A percentile compares a stretch with the other conserved stretches of the same genome.
These are phyloP conservation scores for Rhamnella rubrinervis DNA, from an alignment of 331 rosid genomes.

Conservation along the genomic window DNA sequence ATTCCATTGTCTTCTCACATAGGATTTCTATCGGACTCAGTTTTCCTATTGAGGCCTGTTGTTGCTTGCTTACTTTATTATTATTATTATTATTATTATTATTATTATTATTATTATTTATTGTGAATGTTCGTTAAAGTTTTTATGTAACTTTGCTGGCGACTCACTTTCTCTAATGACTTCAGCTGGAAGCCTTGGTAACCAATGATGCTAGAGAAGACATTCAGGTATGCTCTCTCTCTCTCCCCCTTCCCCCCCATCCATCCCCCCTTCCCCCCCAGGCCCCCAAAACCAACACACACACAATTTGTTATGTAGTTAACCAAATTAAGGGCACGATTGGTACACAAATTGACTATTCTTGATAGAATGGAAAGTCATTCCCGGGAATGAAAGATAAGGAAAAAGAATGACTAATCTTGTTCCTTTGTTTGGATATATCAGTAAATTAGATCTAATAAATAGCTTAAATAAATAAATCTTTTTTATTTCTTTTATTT, in stretches of 20 bases:
- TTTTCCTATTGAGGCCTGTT: background rate
- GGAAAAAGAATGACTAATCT: too few relatives aligned
- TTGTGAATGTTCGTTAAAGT: background rate
- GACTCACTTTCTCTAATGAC: conserved; percentile 8
- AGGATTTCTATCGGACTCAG: too few relatives aligned
- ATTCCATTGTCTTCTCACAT: too few relatives aligned
- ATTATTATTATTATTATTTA: background rate
- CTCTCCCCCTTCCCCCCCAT: background rate
- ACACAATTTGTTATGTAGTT: background rate
- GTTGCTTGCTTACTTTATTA: background rate
- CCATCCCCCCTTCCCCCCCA: background rate
- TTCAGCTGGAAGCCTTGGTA: conserved; percentile 78
- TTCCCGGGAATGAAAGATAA: too few relatives aligned
- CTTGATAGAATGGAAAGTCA: too few relatives aligned
- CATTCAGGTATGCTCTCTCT: conserved; percentile 58
- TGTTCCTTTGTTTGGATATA: too few relatives aligned
- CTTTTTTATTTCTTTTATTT: too few relatives aligned
- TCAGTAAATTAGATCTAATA: too few relatives aligned
- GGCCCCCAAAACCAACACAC: too few relatives aligned
- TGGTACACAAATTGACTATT: too few relatives aligned
- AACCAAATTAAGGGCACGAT: background rate
- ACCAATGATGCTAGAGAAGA: conserved; percentile 74
- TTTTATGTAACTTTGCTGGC: conserved; percentile 1
- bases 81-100: background rate
- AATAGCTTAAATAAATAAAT: too few relatives aligned